Percentiles rank a stretch among this genome's conserved stretches.
phyloP scores from a whole-genome alignment of 2,329 filamentous ascomycete genomes.

The Aspergillus fumigatus region DNA sequence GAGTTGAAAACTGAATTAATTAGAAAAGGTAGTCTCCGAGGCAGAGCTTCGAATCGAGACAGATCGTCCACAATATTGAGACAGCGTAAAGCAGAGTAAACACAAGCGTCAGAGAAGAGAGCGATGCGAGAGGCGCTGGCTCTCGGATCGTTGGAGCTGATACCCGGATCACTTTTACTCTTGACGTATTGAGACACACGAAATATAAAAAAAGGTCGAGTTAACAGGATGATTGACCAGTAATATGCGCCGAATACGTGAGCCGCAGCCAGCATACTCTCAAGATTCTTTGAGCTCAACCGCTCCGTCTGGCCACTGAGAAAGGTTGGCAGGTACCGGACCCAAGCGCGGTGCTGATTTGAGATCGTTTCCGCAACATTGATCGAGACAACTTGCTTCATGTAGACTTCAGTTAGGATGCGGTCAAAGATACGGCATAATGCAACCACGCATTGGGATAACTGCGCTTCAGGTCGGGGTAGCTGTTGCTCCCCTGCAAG shows the following conservation, averaged over 20 bases:
- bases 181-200: constrained; percentile 42
- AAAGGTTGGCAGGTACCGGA: constrained; percentile 39
- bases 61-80: constrained; percentile 40
- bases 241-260: constrained; percentile 50
- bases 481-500: constrained; percentile 18
- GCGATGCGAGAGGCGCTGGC: constrained; percentile 28
- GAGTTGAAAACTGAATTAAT: constrained; percentile 47
- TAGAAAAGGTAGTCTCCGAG: constrained; percentile 42
- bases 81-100: constrained; percentile 41
- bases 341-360: constrained; percentile 40
- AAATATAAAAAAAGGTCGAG: constrained; percentile 51
- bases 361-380: constrained; percentile 40
- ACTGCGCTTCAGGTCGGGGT: constrained; percentile 32
- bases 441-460: constrained; percentile 46
- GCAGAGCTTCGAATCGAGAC: constrained; percentile 29
- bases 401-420: constrained; percentile 41
- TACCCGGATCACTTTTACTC: constrained; percentile 19
- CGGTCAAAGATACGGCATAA: constrained; percentile 41
- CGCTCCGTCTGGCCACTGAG: constrained; percentile 45
- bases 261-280: constrained; percentile 43
- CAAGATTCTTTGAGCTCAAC: constrained; percentile 35
- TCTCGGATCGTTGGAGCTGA: constrained; percentile 15
- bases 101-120: constrained; percentile 38
- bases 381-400: constrained; percentile 40
- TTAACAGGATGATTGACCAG: constrained; percentile 51